Percentiles rank a stretch among this genome's conserved stretches.
These are phyloP conservation scores for Berberis thunbergii DNA, from an alignment of 164 flowering plant genomes.

Conservation along the genomic window DNA sequence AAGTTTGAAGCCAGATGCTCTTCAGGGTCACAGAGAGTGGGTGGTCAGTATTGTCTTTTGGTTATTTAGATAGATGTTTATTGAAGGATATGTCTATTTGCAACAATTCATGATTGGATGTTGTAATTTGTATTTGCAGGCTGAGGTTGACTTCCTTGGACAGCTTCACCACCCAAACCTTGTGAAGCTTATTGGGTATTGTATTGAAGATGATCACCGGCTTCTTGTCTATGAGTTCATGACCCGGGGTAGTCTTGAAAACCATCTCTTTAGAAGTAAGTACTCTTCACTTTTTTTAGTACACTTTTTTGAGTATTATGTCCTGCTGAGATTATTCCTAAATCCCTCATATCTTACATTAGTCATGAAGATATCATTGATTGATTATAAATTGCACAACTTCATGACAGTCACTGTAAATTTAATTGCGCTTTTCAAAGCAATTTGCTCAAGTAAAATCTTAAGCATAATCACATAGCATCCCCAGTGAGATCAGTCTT, in stretches of 20 bases:
- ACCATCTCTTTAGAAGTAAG: slow-evolving; percentile 94
- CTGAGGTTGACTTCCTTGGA: slow-evolving; percentile 91
- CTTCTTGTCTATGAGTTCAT: slow-evolving; percentile 90
- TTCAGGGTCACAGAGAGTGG: slow-evolving; percentile 99
- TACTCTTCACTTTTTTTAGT: slow-evolving; percentile 1
- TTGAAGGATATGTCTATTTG: neutral
- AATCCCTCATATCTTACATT: neutral
- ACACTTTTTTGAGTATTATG: neutral
- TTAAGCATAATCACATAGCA: no score
- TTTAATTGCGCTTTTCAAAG: no score
- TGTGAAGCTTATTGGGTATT: slow-evolving; percentile 86
- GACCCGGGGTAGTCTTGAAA: slow-evolving; percentile 96
- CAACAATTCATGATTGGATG: neutral
- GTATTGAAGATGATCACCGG: slow-evolving; percentile 92
- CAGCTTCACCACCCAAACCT: slow-evolving; percentile 95
- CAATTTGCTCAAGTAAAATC: no score
- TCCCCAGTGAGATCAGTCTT: no score
- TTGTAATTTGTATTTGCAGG: slow-evolving; percentile 45
- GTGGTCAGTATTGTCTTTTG: slow-evolving; percentile 57
- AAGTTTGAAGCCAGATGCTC: slow-evolving; percentile 91
- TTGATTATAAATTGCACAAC: no score
- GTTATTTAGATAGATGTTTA: slow-evolving; percentile 4
- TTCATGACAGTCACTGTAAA: no score
- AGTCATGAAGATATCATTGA: neutral
- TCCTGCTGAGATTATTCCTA: neutral